Evolutionary conservation across 2,329 filamentous ascomycete species (phyloP).

Genomic region (Aspergillus brunneoviolaceus): DNA sequence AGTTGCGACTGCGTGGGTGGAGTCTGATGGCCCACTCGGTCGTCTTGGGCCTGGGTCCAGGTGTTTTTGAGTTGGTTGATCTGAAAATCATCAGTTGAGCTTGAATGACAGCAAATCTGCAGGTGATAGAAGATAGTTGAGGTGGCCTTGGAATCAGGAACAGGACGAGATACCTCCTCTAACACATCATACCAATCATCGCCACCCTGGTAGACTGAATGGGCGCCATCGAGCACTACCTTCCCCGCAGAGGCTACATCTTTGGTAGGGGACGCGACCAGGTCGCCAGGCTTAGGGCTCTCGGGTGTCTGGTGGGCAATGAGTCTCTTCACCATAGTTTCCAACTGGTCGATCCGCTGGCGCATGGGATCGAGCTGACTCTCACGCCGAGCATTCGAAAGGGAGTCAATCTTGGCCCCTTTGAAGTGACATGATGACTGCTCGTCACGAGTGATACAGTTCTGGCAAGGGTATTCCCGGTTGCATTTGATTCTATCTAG

Average conservation of each 20-base stretch:
- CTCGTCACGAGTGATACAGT: slow-evolving; percentile 6
- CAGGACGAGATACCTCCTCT: background rate
- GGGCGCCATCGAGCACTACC: slow-evolving; percentile 6
- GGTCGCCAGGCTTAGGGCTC: background rate
- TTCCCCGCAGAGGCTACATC: slow-evolving; percentile 3
- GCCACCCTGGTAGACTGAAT: slow-evolving; percentile 7
- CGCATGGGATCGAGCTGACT: background rate
- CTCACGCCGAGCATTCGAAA: background rate
- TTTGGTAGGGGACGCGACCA: background rate
- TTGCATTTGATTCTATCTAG: slow-evolving; percentile 11
- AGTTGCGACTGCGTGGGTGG: background rate
- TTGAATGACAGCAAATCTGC: background rate
- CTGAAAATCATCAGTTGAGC: background rate
- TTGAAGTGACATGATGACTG: background rate
- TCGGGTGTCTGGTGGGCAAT: slow-evolving; percentile 1
- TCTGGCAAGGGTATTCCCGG: slow-evolving; percentile 11
- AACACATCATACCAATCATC: slow-evolving; percentile 15
- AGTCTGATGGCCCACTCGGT: background rate
- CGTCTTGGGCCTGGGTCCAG: slow-evolving; percentile 4
- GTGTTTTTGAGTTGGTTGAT: slow-evolving; percentile 10
- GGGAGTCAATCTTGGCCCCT: background rate
- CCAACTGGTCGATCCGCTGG: slow-evolving; percentile 10
- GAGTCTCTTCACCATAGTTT: slow-evolving; percentile 8
- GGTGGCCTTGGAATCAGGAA: no score
- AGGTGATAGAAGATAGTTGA: background rate